Conservation (phyloP, 2,329 filamentous ascomycete genomes). For the Cercospora sp. region DNA sequence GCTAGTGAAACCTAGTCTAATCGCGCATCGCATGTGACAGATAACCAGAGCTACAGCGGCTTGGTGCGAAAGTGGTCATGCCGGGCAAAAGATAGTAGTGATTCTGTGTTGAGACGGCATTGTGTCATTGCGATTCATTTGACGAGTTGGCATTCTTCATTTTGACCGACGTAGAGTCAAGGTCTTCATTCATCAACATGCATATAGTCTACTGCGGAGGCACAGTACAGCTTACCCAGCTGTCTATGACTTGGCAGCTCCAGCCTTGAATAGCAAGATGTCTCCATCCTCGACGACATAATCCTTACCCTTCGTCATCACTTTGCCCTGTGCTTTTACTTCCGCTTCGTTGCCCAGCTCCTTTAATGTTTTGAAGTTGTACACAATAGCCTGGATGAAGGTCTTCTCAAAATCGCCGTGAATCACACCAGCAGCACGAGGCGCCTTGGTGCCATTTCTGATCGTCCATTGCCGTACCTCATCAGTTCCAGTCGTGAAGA, state of each 20-base stretch:
- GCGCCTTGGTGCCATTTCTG: constrained; percentile 93
- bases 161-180: constrained; percentile 14
- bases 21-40: constrained; percentile 9
- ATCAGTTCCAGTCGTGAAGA: constrained; percentile 95
- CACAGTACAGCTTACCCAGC: not conserved
- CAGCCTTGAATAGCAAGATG: constrained; percentile 84
- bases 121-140: not conserved
- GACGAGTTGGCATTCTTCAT: constrained; percentile 12
- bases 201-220: constrained; percentile 3
- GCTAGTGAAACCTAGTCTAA: constrained; percentile 8
- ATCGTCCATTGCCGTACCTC: constrained; percentile 99
- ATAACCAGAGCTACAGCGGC: not conserved
- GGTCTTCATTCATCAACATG: constrained; percentile 18
- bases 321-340: constrained; percentile 90
- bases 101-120: not conserved
- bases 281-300: constrained; percentile 86
- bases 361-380: constrained; percentile 79
- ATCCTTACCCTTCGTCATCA: constrained; percentile 98
- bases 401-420: constrained; percentile 99
- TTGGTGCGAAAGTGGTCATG: not conserved
- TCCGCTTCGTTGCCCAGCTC: constrained; percentile 85
- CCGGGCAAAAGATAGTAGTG: not conserved
- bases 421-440: constrained; percentile 94
- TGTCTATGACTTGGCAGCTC: constrained; percentile 65
- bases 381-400: constrained; percentile 94